phyloP scores from a whole-genome alignment of 495 filamentous ascomycete genomes.

The Astrothelium subdiscretum region DNA sequence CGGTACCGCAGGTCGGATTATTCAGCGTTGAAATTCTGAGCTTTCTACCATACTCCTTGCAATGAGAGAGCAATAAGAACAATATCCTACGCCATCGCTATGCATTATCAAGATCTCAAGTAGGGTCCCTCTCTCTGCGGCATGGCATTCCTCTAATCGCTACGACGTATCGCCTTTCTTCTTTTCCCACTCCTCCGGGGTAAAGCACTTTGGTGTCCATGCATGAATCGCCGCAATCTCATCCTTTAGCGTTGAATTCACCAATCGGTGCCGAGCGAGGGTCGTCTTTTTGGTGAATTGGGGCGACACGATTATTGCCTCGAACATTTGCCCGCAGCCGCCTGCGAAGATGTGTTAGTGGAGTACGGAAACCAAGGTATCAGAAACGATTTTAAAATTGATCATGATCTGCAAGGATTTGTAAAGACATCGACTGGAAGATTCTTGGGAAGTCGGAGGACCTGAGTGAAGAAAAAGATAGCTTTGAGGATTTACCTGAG shows the following conservation, averaged over 20 bases:
- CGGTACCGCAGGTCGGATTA: not conserved
- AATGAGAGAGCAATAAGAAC: no score
- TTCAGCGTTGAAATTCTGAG: not conserved
- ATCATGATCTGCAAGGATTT: no score
- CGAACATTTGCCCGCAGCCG: constrained; percentile 92
- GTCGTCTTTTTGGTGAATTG: constrained; percentile 78
- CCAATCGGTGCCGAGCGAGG: constrained; percentile 77
- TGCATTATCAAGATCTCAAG: not conserved
- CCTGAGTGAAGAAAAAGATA: constrained; percentile 2
- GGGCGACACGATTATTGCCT: constrained; percentile 80
- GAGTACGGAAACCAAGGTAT: not conserved
- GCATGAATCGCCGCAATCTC: constrained; percentile 94
- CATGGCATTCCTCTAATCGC: not conserved
- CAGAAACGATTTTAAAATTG: no score
- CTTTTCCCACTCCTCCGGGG: constrained; percentile 83
- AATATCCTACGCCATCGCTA: not conserved
- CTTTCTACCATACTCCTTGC: no score
- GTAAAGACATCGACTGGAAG: not conserved
- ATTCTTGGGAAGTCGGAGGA: no score
- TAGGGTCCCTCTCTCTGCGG: not conserved
- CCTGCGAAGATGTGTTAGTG: constrained; percentile 37
- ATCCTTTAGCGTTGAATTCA: constrained; percentile 76
- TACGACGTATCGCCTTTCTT: constrained; percentile 30
- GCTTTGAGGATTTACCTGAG: constrained; percentile 53
- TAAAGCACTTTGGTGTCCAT: constrained; percentile 97